Evolutionary conservation across 148 eudicot genomes (phyloP).

Genomic region (Vaccinium corymbosum): DNA sequence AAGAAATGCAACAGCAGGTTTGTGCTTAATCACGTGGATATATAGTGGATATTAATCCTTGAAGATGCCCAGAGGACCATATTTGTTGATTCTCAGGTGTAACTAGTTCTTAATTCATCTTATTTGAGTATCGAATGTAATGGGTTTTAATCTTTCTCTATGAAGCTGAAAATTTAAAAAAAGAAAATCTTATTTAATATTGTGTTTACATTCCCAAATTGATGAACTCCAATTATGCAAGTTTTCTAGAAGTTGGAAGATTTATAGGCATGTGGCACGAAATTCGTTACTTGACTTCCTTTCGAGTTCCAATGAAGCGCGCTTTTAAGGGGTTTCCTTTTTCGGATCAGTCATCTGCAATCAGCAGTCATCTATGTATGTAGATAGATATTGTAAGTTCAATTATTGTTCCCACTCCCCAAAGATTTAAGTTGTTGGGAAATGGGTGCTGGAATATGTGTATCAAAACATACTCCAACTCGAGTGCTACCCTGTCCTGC

Average conservation of each 20-base stretch:
- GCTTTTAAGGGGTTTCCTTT: no score
- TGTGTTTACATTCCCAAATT: not conserved
- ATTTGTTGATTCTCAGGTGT: not conserved
- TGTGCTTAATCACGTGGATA: not conserved
- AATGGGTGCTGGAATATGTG: not conserved
- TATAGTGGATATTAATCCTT: not conserved
- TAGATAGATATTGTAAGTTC: not conserved
- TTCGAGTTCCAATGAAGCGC: no score
- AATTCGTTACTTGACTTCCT: no score
- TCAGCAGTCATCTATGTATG: not conserved
- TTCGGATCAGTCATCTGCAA: no score
- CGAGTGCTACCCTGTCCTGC: not conserved
- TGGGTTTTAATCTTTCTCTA: not conserved
- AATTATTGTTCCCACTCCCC: not conserved
- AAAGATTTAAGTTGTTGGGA: not conserved
- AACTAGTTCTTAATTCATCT: not conserved
- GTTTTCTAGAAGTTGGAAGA: no score
- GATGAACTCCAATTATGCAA: not conserved
- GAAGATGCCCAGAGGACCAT: not conserved
- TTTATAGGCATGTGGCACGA: no score
- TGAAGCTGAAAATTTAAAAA: not conserved
- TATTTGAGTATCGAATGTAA: not conserved
- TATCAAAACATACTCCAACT: not conserved
- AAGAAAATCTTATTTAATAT: not conserved
- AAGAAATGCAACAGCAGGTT: conserved; percentile 83